Percentiles rank a stretch among this genome's conserved stretches.
Conservation (phyloP, 2,329 filamentous ascomycete species). For the Pseudocercospora cruenta region DNA sequence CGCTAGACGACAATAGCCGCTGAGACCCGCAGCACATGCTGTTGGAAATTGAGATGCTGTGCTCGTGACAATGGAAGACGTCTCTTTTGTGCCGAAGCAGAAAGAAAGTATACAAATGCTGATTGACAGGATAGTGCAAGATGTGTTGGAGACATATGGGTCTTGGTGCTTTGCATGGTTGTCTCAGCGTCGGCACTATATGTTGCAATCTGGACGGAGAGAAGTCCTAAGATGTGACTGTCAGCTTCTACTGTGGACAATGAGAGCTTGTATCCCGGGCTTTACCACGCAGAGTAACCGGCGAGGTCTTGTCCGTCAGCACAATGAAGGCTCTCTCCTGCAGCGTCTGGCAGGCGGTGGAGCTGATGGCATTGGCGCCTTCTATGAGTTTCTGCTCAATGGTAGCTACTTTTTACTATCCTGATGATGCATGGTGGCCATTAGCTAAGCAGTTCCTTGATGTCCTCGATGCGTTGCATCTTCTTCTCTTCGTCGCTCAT, state of each 20-base stretch:
- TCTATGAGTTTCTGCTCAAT: background rate
- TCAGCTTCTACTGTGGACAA: background rate
- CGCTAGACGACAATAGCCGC: background rate
- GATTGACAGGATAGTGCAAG: background rate
- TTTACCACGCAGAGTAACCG: background rate
- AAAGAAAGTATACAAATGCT: background rate
- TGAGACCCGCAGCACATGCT: background rate
- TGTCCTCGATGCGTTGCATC: constrained; percentile 86
- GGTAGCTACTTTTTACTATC: background rate
- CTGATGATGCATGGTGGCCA: background rate
- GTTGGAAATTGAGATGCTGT: background rate
- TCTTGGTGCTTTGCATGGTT: background rate
- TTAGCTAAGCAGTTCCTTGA: constrained; percentile 80
- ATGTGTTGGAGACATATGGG: background rate
- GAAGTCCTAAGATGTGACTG: background rate
- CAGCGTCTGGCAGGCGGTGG: background rate
- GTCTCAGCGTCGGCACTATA: background rate
- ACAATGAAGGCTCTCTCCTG: background rate
- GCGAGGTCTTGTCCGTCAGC: background rate
- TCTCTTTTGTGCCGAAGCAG: background rate
- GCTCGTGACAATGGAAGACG: background rate
- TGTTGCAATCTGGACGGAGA: background rate
- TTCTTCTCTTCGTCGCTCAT: constrained; percentile 94
- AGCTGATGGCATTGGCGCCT: background rate
- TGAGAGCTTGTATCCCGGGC: background rate